Conservation (phyloP, 2,329 filamentous ascomycete species). For the Hymenoscyphus occultus region DNA sequence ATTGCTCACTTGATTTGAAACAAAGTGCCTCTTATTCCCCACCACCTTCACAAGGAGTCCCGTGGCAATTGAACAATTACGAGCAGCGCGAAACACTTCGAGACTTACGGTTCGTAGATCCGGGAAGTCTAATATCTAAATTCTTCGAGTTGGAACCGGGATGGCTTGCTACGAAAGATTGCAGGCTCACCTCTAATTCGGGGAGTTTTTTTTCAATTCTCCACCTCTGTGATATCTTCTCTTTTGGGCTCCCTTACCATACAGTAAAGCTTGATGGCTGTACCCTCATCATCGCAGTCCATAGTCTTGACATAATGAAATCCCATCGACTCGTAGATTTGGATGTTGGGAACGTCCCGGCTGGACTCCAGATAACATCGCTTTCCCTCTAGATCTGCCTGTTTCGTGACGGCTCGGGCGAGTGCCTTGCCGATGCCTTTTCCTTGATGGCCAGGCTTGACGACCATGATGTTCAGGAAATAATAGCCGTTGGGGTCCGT, state of each 20-base stretch:
- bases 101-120: neutral
- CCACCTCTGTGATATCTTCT: neutral
- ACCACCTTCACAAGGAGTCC: neutral
- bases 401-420: constrained; percentile 60
- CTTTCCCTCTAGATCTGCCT: constrained; percentile 61
- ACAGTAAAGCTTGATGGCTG: constrained; percentile 47
- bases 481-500: constrained; percentile 66
- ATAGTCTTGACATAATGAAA: constrained; percentile 64
- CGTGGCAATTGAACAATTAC: neutral
- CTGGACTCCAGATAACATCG: constrained; percentile 71
- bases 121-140: neutral
- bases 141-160: neutral
- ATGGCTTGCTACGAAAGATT: neutral
- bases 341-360: constrained; percentile 63
- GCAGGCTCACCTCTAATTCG: neutral
- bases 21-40: no score
- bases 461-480: constrained; percentile 73
- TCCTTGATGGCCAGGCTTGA: constrained; percentile 62
- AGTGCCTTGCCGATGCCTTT: constrained; percentile 63
- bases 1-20: no score
- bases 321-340: constrained; percentile 68
- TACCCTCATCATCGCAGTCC: constrained; percentile 56
- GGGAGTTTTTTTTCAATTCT: neutral
- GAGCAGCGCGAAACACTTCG: neutral
- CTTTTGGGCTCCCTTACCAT: constrained; percentile 44